Conservation (phyloP, 768 basidiomycete species). For the Mycena sanguinolenta region DNA sequence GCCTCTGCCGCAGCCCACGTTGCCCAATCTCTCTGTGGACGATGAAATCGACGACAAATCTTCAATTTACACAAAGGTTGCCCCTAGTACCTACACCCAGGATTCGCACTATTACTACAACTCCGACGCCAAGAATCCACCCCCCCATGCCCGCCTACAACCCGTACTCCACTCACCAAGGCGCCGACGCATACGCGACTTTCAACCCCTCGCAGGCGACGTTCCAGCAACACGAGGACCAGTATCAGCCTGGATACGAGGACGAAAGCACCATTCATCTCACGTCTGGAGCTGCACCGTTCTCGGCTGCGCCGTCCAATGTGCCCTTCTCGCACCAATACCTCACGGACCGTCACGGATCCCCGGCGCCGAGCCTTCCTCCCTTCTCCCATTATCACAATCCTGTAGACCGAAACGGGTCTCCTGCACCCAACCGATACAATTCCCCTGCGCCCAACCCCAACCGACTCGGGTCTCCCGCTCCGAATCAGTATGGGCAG, state of each 20-base stretch:
- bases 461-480: not conserved
- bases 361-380: conserved; percentile 28
- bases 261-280: conserved; percentile 78
- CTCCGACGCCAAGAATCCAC: conserved; percentile 61
- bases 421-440: conserved; percentile 20
- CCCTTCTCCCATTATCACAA: conserved; percentile 59
- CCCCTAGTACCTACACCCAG: conserved; percentile 67
- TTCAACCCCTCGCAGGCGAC: conserved; percentile 73
- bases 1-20: conserved; percentile 92
- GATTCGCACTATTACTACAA: conserved; percentile 69
- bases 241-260: conserved; percentile 63
- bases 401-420: conserved; percentile 50
- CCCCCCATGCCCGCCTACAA: conserved; percentile 87
- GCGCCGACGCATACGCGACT: conserved; percentile 62
- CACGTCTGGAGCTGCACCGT: conserved; percentile 69
- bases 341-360: conserved; percentile 27
- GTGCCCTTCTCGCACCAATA: conserved; percentile 6
- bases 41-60: conserved; percentile 77
- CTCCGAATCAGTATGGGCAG: conserved; percentile 20
- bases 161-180: conserved; percentile 71
- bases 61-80: conserved; percentile 67
- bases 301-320: conserved; percentile 44
- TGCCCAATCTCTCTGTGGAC: conserved; percentile 92
- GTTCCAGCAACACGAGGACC: conserved; percentile 65
- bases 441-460: not conserved